Percentiles rank a stretch among this genome's conserved stretches.
Evolutionary conservation across 306 rosid species (phyloP).

Genomic region (Heteromeles arbutifolia): DNA sequence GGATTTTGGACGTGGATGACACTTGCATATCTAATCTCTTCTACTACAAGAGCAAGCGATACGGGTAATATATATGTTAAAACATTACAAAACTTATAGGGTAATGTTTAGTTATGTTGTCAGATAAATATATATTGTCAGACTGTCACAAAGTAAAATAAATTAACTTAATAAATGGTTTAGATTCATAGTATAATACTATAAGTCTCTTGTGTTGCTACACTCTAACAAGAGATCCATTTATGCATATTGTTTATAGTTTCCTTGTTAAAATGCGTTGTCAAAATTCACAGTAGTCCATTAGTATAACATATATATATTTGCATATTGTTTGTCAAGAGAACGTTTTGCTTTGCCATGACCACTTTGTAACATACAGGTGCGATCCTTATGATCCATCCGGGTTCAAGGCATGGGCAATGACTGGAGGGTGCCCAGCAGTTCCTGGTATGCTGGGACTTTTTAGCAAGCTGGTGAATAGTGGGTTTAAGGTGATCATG

Average conservation of each 20-base stretch:
- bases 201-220: neutral
- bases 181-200: too few species aligned
- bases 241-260: neutral
- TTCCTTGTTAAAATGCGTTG: neutral
- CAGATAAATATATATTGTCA: neutral
- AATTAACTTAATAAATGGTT: too few species aligned
- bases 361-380: constrained; percentile 16
- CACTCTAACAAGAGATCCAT: neutral
- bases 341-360: neutral
- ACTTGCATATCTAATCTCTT: constrained; percentile 69
- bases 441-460: constrained; percentile 24
- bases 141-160: too few species aligned
- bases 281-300: neutral
- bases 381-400: constrained; percentile 70
- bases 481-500: constrained; percentile 60
- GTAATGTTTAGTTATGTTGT: neutral
- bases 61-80: constrained; percentile 38
- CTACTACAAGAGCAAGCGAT: constrained; percentile 42
- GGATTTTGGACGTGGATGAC: constrained; percentile 78
- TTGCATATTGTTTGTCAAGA: neutral
- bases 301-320: too few species aligned
- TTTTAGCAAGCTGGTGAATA: constrained; percentile 28
- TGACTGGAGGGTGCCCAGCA: constrained; percentile 50
- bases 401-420: constrained; percentile 66
- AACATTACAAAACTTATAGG: neutral